Base-by-base conservation (phyloP, 75 land plant species). In the Cupressus sempervirens region DNA sequence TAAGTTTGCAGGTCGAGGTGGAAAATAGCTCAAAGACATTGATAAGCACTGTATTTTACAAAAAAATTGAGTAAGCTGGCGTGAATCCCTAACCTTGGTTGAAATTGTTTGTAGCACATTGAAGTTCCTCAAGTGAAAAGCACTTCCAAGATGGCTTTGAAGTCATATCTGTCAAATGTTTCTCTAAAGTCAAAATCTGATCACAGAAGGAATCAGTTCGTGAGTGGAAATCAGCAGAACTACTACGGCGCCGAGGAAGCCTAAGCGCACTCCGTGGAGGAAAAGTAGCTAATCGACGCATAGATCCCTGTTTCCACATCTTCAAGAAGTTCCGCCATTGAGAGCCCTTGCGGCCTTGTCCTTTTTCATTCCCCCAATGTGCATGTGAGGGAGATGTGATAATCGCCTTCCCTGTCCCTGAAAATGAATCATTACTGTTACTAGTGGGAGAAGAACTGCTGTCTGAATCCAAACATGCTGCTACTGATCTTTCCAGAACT, bases 91-190 rank as follows among this genome's bases (percentile, higher is more conserved):
- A 52, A 93, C 94, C 93, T 36, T 88, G 84, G 76, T 82, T 83
- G 86, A 93, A 93, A 35, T 84, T 45, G 70, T 88, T 83, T 6
- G 94, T 93, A 18, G 94, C 93, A 85, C 82, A 65, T 8, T 84
- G 79, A 76, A 93, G 84, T 76, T 93, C 94, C 30, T 92, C 73
- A 32, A 86, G 87, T 32, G 89, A 81, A 80, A 93, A 93, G 58
- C 87, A 90, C 73, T 87, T 85, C 93, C 93, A 92, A 7, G 89
- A 84, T 1, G 89, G 90, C 85, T 80, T 89, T 40, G 72, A 26
- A 1, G 62, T 52, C 3, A 29, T 35, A n/a, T 43, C 34, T 73
- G 53, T 73, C 14, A 50, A 67, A 73, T 54, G 50, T 30, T 35
- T 46, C 34, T 43, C 45, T 34, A 50, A 52, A 77, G 45, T 30